A percentile compares a stretch with the other conserved stretches of the same genome.
phyloP scores from a whole-genome alignment of 2,329 filamentous ascomycete species.

The Seiridium cupressi region DNA sequence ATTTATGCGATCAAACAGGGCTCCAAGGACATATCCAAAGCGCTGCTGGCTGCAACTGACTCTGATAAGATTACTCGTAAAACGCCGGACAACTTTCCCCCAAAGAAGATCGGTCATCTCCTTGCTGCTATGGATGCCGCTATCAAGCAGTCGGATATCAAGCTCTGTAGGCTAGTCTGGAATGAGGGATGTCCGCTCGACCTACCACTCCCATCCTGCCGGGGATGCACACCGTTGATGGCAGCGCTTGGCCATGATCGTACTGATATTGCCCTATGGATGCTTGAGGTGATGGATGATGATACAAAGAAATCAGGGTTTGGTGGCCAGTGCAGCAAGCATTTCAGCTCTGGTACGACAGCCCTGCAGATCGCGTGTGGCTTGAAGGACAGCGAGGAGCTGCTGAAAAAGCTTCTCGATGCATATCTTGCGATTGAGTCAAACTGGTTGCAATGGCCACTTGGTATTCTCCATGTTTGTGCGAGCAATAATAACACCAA shows the following conservation, averaged over 20 bases:
- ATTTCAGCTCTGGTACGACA: not conserved
- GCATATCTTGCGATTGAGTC: not conserved
- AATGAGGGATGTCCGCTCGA: not conserved
- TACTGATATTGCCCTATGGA: not conserved
- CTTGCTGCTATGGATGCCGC: not conserved
- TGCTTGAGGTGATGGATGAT: not conserved
- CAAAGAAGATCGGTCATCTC: not conserved
- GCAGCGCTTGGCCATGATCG: not conserved
- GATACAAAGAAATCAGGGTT: not conserved
- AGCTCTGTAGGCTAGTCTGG: not conserved
- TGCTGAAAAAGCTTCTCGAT: not conserved
- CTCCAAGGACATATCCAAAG: not conserved
- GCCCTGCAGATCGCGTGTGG: not conserved
- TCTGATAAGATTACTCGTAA: too few species aligned
- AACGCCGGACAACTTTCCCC: not conserved
- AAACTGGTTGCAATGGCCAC: constrained; percentile 1
- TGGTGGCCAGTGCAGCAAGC: not conserved
- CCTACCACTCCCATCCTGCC: not conserved
- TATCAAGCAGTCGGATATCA: not conserved
- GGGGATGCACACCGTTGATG: not conserved
- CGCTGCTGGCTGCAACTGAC: not conserved
- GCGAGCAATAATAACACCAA: not conserved
- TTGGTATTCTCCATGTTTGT: not conserved
- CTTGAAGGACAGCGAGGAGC: not conserved
- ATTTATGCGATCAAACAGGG: not conserved